These are phyloP conservation scores for Parvularia atlantis DNA, from an alignment of 78 protist species.

Conservation along the genomic window DNA sequence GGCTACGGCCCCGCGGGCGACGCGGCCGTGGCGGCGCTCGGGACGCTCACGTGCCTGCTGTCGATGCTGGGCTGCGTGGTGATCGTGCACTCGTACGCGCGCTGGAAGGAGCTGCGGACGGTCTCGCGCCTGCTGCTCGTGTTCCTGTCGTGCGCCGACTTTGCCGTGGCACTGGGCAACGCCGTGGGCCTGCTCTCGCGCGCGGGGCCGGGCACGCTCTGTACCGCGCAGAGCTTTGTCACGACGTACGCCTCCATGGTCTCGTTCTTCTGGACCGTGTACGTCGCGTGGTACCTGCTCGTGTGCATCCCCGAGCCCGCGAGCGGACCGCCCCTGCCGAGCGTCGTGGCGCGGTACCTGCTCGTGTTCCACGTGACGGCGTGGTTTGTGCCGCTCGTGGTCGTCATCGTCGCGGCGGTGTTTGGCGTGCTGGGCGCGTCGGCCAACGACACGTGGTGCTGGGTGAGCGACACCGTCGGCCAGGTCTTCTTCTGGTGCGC, in stretches of 20 bases:
- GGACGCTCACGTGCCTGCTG: neutral
- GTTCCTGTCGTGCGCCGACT: neutral
- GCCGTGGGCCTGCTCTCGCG: neutral
- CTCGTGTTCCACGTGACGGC: neutral
- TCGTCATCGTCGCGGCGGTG: neutral
- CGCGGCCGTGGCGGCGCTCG: too few species aligned
- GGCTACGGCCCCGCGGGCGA: too few species aligned
- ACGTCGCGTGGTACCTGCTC: neutral
- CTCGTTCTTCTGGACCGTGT: neutral
- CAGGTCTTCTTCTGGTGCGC: neutral
- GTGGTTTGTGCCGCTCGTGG: neutral
- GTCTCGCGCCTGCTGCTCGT: neutral
- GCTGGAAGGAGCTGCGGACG: neutral
- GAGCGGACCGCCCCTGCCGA: neutral
- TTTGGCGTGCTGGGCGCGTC: neutral
- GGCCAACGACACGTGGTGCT: neutral
- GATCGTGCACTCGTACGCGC: neutral
- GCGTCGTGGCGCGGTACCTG: neutral
- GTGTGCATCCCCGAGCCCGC: neutral
- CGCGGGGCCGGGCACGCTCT: neutral
- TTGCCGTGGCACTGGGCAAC: neutral
- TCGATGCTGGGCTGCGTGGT: neutral
- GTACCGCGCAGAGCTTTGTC: neutral
- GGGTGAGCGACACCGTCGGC: neutral
- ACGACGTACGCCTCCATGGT: neutral